Conservation (phyloP, 495 filamentous ascomycete species). For the Cryomyces antarcticus region DNA sequence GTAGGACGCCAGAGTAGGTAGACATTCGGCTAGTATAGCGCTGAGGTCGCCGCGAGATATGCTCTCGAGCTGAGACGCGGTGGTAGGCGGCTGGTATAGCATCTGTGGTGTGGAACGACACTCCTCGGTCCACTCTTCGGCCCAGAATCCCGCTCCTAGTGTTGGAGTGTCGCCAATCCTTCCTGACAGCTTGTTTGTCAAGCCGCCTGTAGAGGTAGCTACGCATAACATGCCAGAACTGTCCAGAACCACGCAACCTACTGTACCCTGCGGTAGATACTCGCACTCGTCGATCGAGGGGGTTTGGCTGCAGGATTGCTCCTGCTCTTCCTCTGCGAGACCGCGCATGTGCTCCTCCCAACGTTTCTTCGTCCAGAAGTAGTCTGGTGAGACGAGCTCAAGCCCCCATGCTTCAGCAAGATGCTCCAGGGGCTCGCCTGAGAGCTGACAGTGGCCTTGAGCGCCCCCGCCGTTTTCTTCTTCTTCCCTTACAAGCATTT, state of each 20-base stretch:
- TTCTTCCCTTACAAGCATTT: slow-evolving; percentile 45
- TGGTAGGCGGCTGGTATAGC: slow-evolving; percentile 4
- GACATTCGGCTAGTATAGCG: slow-evolving; percentile 1
- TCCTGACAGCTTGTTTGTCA: slow-evolving; percentile 77
- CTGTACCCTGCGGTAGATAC: slow-evolving; percentile 66
- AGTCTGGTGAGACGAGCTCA: slow-evolving; percentile 44
- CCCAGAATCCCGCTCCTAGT: slow-evolving; percentile 77
- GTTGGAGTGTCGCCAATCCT: slow-evolving; percentile 78
- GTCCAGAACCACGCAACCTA: slow-evolving; percentile 66
- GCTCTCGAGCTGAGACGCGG: neutral
- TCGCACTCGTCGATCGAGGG: slow-evolving; percentile 27
- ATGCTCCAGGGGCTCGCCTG: slow-evolving; percentile 42
- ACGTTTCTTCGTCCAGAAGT: slow-evolving; percentile 58
- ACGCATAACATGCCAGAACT: slow-evolving; percentile 47
- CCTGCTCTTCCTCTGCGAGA: slow-evolving; percentile 29
- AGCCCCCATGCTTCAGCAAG: slow-evolving; percentile 46
- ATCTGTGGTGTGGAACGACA: slow-evolving; percentile 2
- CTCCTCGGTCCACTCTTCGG: slow-evolving; percentile 46
- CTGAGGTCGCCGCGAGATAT: neutral
- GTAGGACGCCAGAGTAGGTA: slow-evolving; percentile 1
- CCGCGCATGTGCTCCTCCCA: slow-evolving; percentile 70
- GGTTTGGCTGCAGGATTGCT: slow-evolving; percentile 4
- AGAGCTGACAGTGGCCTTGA: slow-evolving; percentile 47
- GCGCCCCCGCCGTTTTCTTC: slow-evolving; percentile 20
- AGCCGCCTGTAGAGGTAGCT: slow-evolving; percentile 71